Evolutionary conservation across 495 filamentous ascomycete species (phyloP).

Genomic region (Aspergillus olivimuriae): DNA sequence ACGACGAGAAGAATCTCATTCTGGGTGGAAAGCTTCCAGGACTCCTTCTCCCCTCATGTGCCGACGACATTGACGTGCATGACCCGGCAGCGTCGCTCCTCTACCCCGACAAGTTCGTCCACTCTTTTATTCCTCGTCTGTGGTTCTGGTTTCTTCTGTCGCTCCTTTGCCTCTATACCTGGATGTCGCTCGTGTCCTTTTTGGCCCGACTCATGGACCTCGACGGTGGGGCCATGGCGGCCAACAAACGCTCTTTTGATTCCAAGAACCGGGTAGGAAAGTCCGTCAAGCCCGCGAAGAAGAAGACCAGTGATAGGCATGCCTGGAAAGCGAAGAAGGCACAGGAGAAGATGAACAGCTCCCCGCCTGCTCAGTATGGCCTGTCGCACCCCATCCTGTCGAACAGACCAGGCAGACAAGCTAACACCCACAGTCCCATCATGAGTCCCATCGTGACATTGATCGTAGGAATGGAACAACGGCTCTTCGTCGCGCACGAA

Average conservation of each 20-base stretch:
- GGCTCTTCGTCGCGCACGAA: constrained; percentile 70
- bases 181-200: constrained; percentile 17
- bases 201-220: constrained; percentile 15
- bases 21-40: constrained; percentile 28
- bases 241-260: constrained; percentile 64
- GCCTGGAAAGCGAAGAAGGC: constrained; percentile 58
- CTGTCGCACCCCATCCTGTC: not conserved
- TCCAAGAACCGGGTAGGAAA: constrained; percentile 73
- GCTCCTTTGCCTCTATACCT: constrained; percentile 22
- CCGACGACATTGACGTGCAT: constrained; percentile 16
- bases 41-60: constrained; percentile 23
- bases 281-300: constrained; percentile 63
- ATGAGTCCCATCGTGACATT: constrained; percentile 79
- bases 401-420: too few species aligned
- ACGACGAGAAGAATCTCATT: constrained; percentile 18
- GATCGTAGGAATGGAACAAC: constrained; percentile 70
- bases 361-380: constrained; percentile 34
- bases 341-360: constrained; percentile 56
- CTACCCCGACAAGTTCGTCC: constrained; percentile 29
- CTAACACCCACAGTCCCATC: constrained; percentile 48
- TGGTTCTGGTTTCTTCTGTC: constrained; percentile 21
- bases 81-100: constrained; percentile 33
- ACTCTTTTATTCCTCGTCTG: constrained; percentile 30
- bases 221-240: constrained; percentile 7
- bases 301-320: constrained; percentile 66